A percentile compares a stretch with the other conserved stretches of the same genome.
phyloP scores from a whole-genome alignment of 2,329 filamentous ascomycete species.

The Neonectria sp. region DNA sequence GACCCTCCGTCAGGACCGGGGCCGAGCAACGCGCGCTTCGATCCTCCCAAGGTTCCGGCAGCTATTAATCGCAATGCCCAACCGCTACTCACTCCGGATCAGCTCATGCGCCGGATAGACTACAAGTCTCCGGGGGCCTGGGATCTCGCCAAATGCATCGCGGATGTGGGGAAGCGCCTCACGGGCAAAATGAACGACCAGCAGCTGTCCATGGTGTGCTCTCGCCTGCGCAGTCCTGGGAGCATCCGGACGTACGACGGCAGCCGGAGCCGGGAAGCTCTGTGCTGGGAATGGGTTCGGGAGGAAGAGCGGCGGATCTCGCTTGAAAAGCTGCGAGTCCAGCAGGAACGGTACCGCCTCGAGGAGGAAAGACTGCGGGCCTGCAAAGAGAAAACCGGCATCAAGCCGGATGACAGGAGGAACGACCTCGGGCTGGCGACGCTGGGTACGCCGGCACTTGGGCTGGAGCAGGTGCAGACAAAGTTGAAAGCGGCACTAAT shows the following conservation, averaged over 20 bases:
- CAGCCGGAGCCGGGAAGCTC: background rate
- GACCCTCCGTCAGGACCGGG: constrained; percentile 13
- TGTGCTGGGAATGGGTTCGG: background rate
- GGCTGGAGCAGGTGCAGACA: constrained; percentile 9
- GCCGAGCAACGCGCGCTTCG: background rate
- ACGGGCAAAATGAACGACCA: constrained; percentile 31
- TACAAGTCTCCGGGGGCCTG: constrained; percentile 12
- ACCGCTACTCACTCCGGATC: constrained; percentile 22
- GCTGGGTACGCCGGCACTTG: constrained; percentile 15
- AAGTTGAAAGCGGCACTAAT: constrained; percentile 36
- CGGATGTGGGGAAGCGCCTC: constrained; percentile 39
- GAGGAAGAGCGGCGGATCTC: constrained; percentile 15
- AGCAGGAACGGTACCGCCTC: constrained; percentile 2
- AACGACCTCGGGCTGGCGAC: background rate
- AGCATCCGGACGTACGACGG: background rate
- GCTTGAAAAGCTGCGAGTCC: constrained; percentile 11
- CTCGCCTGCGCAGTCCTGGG: constrained; percentile 12
- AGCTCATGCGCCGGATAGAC: constrained; percentile 33
- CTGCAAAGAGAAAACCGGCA: background rate
- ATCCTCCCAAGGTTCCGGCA: background rate
- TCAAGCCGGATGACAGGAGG: background rate
- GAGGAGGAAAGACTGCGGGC: background rate
- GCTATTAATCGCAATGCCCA: background rate
- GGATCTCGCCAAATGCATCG: constrained; percentile 32
- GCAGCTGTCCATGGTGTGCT: constrained; percentile 39